Evolutionary conservation across 2,329 filamentous ascomycete genomes (phyloP).

Genomic region (Fusarium aywerte): DNA sequence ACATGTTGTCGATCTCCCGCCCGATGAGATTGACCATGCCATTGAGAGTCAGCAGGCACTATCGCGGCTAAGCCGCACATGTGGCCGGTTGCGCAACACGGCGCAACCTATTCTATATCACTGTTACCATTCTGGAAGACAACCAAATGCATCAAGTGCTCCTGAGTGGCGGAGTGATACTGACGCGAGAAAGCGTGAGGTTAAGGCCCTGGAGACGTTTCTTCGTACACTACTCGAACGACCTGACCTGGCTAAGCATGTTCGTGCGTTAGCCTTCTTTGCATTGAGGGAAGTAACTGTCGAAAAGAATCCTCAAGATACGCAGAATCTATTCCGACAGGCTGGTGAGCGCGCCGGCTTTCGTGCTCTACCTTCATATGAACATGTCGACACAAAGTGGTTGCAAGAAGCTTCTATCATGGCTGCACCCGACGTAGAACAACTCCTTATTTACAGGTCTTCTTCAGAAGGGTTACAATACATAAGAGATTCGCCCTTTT

Average conservation of each 20-base stretch:
- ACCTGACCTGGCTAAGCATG: conserved; percentile 41
- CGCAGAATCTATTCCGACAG: conserved; percentile 43
- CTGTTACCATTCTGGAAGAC: conserved; percentile 41
- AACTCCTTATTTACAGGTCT: conserved; percentile 44
- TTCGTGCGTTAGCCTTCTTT: conserved; percentile 43
- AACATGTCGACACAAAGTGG: conserved; percentile 45
- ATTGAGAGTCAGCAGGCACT: conserved; percentile 43
- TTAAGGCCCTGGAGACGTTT: conserved; percentile 39
- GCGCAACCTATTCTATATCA: conserved; percentile 45
- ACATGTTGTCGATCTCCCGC: conserved; percentile 44
- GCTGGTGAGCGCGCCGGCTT: conserved; percentile 44
- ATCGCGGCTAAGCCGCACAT: conserved; percentile 45
- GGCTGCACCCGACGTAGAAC: conserved; percentile 44
- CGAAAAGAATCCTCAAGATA: conserved; percentile 24
- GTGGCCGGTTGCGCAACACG: conserved; percentile 35
- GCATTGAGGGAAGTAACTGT: conserved; percentile 30
- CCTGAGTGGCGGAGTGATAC: conserved; percentile 29
- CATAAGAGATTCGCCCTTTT: conserved; percentile 44
- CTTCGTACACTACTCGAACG: conserved; percentile 42
- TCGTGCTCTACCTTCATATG: conserved; percentile 39
- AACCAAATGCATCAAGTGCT: conserved; percentile 23
- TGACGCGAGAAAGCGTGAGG: conserved; percentile 23
- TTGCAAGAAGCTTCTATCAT: conserved; percentile 46
- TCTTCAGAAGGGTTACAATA: conserved; percentile 45
- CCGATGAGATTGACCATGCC: conserved; percentile 37